phyloP scores from a whole-genome alignment of 176 grass and related monocot genomes.

The Ampelocalamus luodianensis region DNA sequence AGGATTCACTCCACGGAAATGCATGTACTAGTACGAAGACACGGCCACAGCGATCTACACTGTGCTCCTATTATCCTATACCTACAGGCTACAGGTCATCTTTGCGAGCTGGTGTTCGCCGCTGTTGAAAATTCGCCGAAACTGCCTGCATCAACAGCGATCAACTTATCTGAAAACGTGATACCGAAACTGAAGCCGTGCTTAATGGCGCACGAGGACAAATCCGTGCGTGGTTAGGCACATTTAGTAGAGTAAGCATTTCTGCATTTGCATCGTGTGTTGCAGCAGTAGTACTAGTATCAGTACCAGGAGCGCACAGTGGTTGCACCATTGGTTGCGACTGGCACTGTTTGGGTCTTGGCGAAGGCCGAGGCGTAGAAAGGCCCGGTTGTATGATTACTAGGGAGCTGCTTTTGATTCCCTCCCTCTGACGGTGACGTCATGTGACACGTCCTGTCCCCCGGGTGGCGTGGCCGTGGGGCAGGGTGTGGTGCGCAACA shows the following conservation, averaged over 20 bases:
- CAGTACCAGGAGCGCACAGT: too few relatives aligned
- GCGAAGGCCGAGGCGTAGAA: conserved; percentile 33
- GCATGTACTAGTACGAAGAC: background rate
- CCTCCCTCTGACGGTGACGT: conserved; percentile 35
- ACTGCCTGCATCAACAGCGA: background rate
- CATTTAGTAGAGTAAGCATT: too few relatives aligned
- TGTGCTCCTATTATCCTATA: background rate
- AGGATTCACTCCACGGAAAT: conserved; percentile 5
- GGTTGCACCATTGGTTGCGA: background rate
- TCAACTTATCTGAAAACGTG: background rate
- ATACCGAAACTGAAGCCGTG: background rate
- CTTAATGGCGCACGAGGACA: background rate
- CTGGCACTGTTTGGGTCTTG: conserved; percentile 38
- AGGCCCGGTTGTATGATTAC: conserved; percentile 39
- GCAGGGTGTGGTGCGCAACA: conserved; percentile 35
- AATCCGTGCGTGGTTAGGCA: background rate
- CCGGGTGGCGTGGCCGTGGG: conserved; percentile 5
- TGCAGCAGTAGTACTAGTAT: too few relatives aligned
- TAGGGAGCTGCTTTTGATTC: conserved; percentile 25
- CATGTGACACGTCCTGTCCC: conserved; percentile 59
- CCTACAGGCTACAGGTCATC: background rate
- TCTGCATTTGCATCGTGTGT: background rate
- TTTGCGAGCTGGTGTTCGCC: background rate
- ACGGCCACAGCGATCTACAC: background rate
- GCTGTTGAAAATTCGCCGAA: background rate